Evolutionary conservation across 2,329 filamentous ascomycete genomes (phyloP), one percentile per base, ranked within the genome.

Genomic region (Hymenoscyphus scutula): DNA sequence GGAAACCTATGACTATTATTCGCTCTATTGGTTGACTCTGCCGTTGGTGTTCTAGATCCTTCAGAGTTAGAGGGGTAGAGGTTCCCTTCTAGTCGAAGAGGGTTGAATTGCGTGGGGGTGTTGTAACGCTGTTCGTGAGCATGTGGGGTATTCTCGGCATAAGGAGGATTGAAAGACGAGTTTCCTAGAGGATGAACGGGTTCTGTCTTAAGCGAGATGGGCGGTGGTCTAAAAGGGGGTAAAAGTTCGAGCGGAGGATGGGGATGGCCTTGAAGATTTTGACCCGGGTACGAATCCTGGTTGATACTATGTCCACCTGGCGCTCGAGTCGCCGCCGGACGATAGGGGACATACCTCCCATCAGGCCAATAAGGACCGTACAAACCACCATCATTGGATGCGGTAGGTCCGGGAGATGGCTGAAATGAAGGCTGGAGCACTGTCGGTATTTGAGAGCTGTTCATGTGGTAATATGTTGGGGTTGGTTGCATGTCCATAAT

Each of bases 301-400:
- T 62, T 56, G 53, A 55, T 30, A 53, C 63, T 55, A 51, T 72
- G 62, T 38, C 68, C 81, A 23, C 81, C 78, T 54, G 81, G 78
- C 72, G 86, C 83, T 63, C 82, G 78, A 63, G 84, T 75, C 5
- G 83, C 82, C 38, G 84, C 82, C 13, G 84, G 84, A 63, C 83
- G 79, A 72, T 87, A 87, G 13, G 84, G 72, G 19, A 71, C 67
- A 59, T 70, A 75, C 53, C 82, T 83, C n/a, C 84, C 84, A 76
- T 87, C 82, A 23, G 84, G 83, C 83, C 84, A 87, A 70, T 87
- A 87, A 30, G 84, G 84, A 0, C 84, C 84, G 73, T 84, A 87
- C 5, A 81, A 79, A 8, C 82, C 82, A 60, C 80, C 79, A 32
- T 81, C 80, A 59, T 83, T 83, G 1, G 84, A 82, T 32, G 83